Base-by-base conservation (phyloP, 345 rosid species). In the Hibiscus syriacus region DNA sequence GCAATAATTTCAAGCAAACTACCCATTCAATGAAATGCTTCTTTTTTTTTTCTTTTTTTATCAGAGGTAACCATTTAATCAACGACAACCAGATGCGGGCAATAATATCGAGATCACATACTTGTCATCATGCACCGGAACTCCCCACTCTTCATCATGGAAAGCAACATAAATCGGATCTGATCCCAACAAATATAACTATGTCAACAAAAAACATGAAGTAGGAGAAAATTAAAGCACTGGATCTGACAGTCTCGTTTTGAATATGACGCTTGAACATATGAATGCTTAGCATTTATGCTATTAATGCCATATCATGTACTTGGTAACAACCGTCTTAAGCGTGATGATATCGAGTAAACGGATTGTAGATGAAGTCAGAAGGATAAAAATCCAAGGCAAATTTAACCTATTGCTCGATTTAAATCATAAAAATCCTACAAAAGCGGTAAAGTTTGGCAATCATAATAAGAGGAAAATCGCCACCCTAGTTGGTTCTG, bases 141-240 rank as follows among this genome's bases (percentile, higher is more conserved):
- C 82, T 67, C 97, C 98, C 93, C 94, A 92, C 83, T 92, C 98
- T 80, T 92, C 94, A 76, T 92, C 96, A 59, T 92, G 96, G 81
- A 92, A 92, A 72, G 87, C 80, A 54, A 75, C 82, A 74, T 89
- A 85, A 45, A 72, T 71, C 1, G 90, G 88, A 74, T 92, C 98
- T 92, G 84, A 57, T 69, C 67, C 64, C 68, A 76, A 25, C 67
- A 72, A 64, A 75, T 19, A 64, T 49, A 60, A 76, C 41, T 1
- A 19, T 55, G 46, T 81, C 73, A 77, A 79, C 30, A 36, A 48
- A 56, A 45, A 50, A 60, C 58, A 29, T 46, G 72, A 55, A 75
- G 54, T 62, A 43, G 26, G 25, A 8, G 26, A n/a, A 6, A 53
- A n/a, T n/a, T n/a, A n/a, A n/a, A n/a, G n/a, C n/a, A n/a, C n/a